Evolutionary conservation across 345 rosid genomes (phyloP), one percentile per base, ranked within the genome.

Genomic region (Citrus inodora): DNA sequence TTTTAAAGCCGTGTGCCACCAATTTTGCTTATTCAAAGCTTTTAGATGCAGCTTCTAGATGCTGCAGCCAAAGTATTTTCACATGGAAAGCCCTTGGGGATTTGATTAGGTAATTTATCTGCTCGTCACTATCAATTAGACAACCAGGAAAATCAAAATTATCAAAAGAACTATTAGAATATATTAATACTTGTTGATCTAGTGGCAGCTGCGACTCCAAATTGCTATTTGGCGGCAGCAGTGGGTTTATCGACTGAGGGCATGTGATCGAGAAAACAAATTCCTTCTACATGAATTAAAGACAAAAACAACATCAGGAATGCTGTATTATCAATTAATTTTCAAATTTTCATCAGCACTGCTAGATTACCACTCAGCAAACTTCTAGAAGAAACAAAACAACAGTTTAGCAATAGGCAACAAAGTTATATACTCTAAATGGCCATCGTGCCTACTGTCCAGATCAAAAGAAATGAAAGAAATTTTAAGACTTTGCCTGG

Each of bases 211-310:
- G n/a, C 35, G 14, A 7, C 5, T 30, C 22, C 42, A 32, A 65
- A 17, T 65, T 14, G 37, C 9, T 2, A 17, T 8, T 8, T 33
- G 42, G 69, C 2, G 22, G 25, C 19, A 2, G 17, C 40, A 46
- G 0, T 11, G 51, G 16, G 17, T 46, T 46, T 46, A 46, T 46
- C 4, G 51, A 46, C 51, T 65, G 69, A 5, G n/a, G 37, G 0
- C 33, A 2, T 32, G 22, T 13, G 21, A 37, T 17, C 14, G 40
- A 35, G 6, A 64, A 17, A 22, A 75, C 78, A 51, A 46, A 65
- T n/a, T 75, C 48, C 62, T 48, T 65, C 78, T 75, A 0, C 71
- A 75, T 10, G 42, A 48, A 46, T 63, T 28, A 63, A 63, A 48
- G 28, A n/a, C 17, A 27, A 32, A 65, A 42, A 33, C 40, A 35